Percentiles rank a stretch among this genome's conserved stretches.
Conservation (phyloP, 257 asterid genomes). For the Jacaranda copaia region DNA sequence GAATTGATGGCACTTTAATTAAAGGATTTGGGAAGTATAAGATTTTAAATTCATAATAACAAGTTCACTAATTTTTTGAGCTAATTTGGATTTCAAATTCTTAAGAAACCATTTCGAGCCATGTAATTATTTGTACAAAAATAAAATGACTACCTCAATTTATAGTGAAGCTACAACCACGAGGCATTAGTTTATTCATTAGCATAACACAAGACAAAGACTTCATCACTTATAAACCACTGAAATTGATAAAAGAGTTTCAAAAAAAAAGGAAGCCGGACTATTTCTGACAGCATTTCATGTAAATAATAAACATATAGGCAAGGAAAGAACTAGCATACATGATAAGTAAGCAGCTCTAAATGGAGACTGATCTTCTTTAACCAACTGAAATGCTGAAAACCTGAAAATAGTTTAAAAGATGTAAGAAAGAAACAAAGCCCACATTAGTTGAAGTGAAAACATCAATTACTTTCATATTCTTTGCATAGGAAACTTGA, state of each 20-base stretch:
- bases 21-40: background rate
- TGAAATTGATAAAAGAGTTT: too few relatives aligned
- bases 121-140: slow-evolving; percentile 16
- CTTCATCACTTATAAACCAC: too few relatives aligned
- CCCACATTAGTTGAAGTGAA: slow-evolving; percentile 18
- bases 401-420: slow-evolving; percentile 68
- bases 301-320: background rate
- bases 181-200: background rate
- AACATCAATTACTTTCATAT: slow-evolving; percentile 8
- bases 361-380: slow-evolving; percentile 63
- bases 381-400: slow-evolving; percentile 74
- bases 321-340: slow-evolving; percentile 45
- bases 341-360: slow-evolving; percentile 58
- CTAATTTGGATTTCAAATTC: background rate
- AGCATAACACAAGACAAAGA: background rate
- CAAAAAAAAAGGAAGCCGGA: too few relatives aligned
- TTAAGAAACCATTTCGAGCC: slow-evolving; percentile 2
- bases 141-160: background rate
- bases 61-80: background rate
- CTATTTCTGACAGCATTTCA: background rate
- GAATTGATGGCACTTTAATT: background rate
- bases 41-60: background rate
- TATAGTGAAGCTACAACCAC: background rate
- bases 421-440: slow-evolving; percentile 10
- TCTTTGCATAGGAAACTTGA: slow-evolving; percentile 10